Percentiles rank a stretch among this genome's conserved stretches.
These are phyloP conservation scores for Trichophyton schoenleinii DNA, from an alignment of 2,329 filamentous ascomycete genomes.

Conservation along the genomic window DNA sequence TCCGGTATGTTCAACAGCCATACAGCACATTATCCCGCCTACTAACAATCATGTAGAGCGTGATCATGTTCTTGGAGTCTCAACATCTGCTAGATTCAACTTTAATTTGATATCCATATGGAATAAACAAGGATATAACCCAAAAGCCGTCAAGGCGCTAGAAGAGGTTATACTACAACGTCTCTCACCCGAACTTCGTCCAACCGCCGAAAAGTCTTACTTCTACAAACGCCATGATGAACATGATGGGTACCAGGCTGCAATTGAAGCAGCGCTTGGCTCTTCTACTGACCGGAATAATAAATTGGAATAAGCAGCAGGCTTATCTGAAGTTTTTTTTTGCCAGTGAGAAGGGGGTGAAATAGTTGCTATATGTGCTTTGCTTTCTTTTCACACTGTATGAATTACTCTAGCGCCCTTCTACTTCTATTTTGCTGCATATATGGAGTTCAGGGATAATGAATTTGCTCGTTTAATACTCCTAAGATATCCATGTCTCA, in stretches of 20 bases:
- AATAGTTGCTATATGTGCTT: not conserved
- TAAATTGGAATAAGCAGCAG: not conserved
- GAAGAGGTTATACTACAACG: conserved; percentile 60
- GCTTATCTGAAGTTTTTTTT: not conserved
- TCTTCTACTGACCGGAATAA: not conserved
- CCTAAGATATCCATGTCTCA: not conserved
- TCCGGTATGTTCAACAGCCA: conserved; percentile 45
- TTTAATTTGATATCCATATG: conserved; percentile 79
- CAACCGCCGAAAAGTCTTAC: conserved; percentile 44
- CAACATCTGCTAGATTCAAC: conserved; percentile 78
- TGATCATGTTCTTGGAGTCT: conserved; percentile 77
- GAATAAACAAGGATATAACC: conserved; percentile 77
- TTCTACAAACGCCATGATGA: conserved; percentile 84
- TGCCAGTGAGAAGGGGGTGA: not conserved
- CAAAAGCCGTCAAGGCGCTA: conserved; percentile 63
- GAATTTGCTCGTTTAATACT: not conserved
- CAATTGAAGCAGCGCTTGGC: conserved; percentile 9
- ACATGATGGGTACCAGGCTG: conserved; percentile 63
- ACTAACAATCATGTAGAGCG: conserved; percentile 42
- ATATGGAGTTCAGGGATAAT: not conserved
- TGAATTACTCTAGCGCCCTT: not conserved
- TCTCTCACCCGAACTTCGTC: conserved; percentile 58
- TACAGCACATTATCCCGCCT: not conserved
- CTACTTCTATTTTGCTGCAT: not conserved
- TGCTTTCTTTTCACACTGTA: not conserved